Base-by-base conservation (phyloP, 495 filamentous ascomycete species). In the Barbatosphaeria neglecta region DNA sequence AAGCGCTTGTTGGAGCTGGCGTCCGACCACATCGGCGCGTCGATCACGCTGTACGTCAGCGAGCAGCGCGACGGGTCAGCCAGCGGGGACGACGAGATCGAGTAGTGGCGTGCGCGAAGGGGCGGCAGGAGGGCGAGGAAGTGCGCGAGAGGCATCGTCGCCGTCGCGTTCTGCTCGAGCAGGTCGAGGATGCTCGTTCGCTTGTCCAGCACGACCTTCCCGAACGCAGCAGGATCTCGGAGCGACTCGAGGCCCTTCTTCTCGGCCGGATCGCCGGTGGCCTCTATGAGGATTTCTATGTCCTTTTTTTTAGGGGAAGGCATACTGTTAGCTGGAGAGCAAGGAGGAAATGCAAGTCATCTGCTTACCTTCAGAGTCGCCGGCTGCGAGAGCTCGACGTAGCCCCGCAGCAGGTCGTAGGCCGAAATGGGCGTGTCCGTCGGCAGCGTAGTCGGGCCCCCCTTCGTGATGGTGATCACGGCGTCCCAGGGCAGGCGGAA, bases 81-180 rank as follows among this genome's bases (percentile, higher is more conserved):
- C 10, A 63, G 65, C 0, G 82, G 81, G 0, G 81, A 83, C 0
- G 81, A 84, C 3, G 82, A 84, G 57, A 86, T 63, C 7, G 60
- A 63, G 47, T 85, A 86, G 56, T 83, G 79, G 6, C 82, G 78
- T 13, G 75, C 62, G 9, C 76, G 72, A 67, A 86, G 75, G 0
- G 78, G 79, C 0, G 77, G 76, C 0, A 84, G 74, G 65, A 82
- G 74, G 27, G 65, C 38, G 50, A 85, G 69, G 60, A 78, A 86
- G 7, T 64, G 58, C 15, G 65, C 67, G 28, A 85, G 62, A 0
- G 77, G 55, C 0, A 84, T 48, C n/a, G 47, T 33, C 6, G 51
- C 41, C 4, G 37, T 44, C 1, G 66, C 55, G 45, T 75, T 69
- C 11, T 63, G 54, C 20, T 78, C 71, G 51, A 83, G 66, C 4